Evolutionary conservation across 257 asterid genomes (phyloP), one percentile per base, ranked within the genome.

Genomic region (Jacaranda copaia): DNA sequence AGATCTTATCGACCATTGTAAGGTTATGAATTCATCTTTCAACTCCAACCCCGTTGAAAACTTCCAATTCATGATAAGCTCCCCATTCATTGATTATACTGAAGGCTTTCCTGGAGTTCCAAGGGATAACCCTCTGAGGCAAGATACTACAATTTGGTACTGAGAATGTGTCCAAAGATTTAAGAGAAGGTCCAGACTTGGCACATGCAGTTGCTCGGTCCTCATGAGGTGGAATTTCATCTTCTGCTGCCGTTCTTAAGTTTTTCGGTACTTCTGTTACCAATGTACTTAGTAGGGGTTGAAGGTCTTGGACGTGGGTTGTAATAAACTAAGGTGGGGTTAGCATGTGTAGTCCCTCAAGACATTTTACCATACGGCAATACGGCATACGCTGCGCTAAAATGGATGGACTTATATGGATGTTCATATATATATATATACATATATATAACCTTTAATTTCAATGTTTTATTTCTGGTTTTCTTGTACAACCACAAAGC

Each of bases 61-160:
- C 61, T 86, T 82, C 84, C 89, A 79, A 56, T 74, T 86, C 79
- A 88, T 87, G 90, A 91, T 87, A 18, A 82, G 87, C 40, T 78
- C 93, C 13, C 88, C 96, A 0, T 88, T 87, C 79, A 83, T 81
- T 4, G 94, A 89, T 67, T 93, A 75, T 8, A 5, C 76, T 0
- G 97, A 78, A 2, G 80, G 77, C 16, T 77, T 88, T 35, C 76
- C 82, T 0, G 89, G 84, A 13, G 84, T 32, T 8, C 48, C 81
- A 1, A 86, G 83, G 76, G 90, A 82, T 19, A 79, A 82, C 69
- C 5, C 77, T 56, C 65, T 84, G 8, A 90, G 87, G 79, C 91
- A 83, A 72, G 90, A 92, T 61, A 76, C 51, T 36, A 19, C 88
- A 0, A 76, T 84, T 35, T 93, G 98, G 98, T 93, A 73, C 84